A percentile compares a stretch with the other conserved stretches of the same genome.
Evolutionary conservation across 1,139 yeast species (phyloP).

Genomic region (Saccharomycopsis hybrid): DNA sequence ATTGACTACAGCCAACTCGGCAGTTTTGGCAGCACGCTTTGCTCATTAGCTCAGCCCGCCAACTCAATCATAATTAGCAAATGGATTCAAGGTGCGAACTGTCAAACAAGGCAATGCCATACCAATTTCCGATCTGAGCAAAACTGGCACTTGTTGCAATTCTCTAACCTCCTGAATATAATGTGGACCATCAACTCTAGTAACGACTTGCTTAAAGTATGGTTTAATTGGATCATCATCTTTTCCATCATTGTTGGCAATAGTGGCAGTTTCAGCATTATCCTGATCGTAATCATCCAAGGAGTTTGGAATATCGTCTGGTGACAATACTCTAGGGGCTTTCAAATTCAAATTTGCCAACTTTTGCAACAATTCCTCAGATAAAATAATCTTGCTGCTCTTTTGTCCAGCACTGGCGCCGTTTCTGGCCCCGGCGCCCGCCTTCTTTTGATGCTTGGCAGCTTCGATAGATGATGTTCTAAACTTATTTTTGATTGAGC

Average conservation of each 20-base stretch:
- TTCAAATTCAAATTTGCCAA: slow-evolving; percentile 44
- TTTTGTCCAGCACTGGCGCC: not conserved
- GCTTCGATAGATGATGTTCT: slow-evolving; percentile 67
- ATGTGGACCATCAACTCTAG: slow-evolving; percentile 51
- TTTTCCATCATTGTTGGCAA: slow-evolving; percentile 25
- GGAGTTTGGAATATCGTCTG: slow-evolving; percentile 25
- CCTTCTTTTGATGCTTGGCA: slow-evolving; percentile 40
- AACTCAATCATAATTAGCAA: slow-evolving; percentile 29
- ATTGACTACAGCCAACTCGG: no score
- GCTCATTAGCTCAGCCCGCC: no score
- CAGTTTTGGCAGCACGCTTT: no score
- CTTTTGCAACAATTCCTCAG: slow-evolving; percentile 41
- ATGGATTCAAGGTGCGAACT: slow-evolving; percentile 90
- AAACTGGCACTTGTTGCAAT: slow-evolving; percentile 71
- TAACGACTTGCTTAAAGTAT: slow-evolving; percentile 48
- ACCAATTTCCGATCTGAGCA: slow-evolving; percentile 87
- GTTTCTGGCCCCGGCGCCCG: not conserved
- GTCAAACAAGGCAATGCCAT: slow-evolving; percentile 94
- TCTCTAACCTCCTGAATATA: slow-evolving; percentile 75
- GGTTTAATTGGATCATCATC: slow-evolving; percentile 41
- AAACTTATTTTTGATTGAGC: slow-evolving; percentile 71
- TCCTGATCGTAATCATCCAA: not conserved
- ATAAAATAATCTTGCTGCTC: slow-evolving; percentile 23
- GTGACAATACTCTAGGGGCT: slow-evolving; percentile 46
- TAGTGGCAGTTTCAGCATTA: slow-evolving; percentile 12